A percentile compares a stretch with the other conserved stretches of the same genome.
Conservation (phyloP, 2,329 filamentous ascomycete species). For the Aspergillus sojae region DNA sequence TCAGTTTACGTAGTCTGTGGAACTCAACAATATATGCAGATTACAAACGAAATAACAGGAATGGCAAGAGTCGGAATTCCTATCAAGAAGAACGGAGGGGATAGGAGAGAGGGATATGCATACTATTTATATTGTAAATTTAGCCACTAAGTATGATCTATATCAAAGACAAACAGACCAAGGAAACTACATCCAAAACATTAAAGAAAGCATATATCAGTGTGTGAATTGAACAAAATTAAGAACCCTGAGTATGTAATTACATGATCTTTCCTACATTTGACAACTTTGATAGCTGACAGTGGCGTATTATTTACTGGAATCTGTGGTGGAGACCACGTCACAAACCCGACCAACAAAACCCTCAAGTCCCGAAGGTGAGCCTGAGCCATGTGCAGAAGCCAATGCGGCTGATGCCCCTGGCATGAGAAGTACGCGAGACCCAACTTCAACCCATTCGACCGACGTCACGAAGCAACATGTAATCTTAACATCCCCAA, state of each 20-base stretch:
- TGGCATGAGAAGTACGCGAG: constrained; percentile 63
- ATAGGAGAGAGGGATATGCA: too few relatives aligned
- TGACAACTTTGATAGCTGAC: constrained; percentile 38
- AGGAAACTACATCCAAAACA: background rate
- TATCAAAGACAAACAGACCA: background rate
- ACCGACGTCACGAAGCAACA: constrained; percentile 61
- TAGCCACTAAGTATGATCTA: too few relatives aligned
- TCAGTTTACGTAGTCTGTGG: too few relatives aligned
- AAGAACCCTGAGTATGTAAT: background rate
- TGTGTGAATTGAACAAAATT: background rate
- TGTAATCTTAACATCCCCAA: constrained; percentile 48
- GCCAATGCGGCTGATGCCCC: constrained; percentile 54
- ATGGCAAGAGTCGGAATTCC: too few relatives aligned
- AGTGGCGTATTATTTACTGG: constrained; percentile 4
- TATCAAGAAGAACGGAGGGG: too few relatives aligned
- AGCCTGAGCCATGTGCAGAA: constrained; percentile 50
- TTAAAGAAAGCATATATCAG: background rate
- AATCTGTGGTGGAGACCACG: constrained; percentile 49
- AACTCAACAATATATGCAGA: too few relatives aligned
- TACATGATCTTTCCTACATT: background rate
- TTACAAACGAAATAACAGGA: too few relatives aligned
- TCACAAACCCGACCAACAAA: constrained; percentile 57
- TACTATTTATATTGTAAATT: too few relatives aligned
- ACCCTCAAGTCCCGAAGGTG: constrained; percentile 59
- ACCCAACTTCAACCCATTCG: constrained; percentile 60